Evolutionary conservation across 495 filamentous ascomycete genomes (phyloP).

Genomic region (Elaphomyces granulatus): DNA sequence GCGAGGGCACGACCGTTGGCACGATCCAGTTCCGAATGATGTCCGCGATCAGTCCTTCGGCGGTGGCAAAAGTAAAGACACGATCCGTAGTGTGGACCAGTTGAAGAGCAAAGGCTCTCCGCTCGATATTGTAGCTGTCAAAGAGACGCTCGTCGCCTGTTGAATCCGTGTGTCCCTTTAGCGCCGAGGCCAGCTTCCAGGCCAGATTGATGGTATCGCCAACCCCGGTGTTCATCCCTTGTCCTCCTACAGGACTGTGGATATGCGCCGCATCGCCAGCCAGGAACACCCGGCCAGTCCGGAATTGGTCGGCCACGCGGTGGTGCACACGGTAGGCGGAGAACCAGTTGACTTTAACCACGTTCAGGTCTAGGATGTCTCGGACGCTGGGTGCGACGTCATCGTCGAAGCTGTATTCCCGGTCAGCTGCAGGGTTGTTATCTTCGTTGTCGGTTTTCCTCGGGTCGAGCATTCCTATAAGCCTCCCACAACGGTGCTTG

Average conservation of each 20-base stretch:
- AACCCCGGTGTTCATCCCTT: conserved; percentile 41
- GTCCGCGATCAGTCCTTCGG: conserved; percentile 11
- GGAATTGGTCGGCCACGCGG: too few species aligned
- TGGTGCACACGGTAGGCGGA: too few species aligned
- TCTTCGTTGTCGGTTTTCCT: too few species aligned
- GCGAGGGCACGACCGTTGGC: conserved; percentile 16
- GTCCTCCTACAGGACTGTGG: conserved; percentile 33
- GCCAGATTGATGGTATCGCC: conserved; percentile 38
- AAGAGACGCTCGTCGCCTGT: conserved; percentile 29
- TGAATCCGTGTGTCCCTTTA: too few species aligned
- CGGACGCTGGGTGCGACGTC: too few species aligned
- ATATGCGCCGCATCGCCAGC: conserved; percentile 40
- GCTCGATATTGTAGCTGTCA: conserved; percentile 37
- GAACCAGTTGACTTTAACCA: too few species aligned
- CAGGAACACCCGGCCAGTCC: conserved; percentile 27
- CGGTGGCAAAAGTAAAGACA: conserved; percentile 16
- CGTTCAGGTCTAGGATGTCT: too few species aligned
- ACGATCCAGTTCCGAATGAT: conserved; percentile 20
- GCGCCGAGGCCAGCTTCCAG: conserved; percentile 36
- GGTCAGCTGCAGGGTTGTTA: too few species aligned
- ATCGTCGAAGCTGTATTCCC: too few species aligned
- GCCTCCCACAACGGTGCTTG: too few species aligned
- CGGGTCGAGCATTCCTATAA: too few species aligned
- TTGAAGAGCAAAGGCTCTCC: conserved; percentile 22
- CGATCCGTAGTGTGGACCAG: conserved; percentile 20